Conservation (phyloP, 208 protist genomes). For the Zelonia costaricensis region DNA sequence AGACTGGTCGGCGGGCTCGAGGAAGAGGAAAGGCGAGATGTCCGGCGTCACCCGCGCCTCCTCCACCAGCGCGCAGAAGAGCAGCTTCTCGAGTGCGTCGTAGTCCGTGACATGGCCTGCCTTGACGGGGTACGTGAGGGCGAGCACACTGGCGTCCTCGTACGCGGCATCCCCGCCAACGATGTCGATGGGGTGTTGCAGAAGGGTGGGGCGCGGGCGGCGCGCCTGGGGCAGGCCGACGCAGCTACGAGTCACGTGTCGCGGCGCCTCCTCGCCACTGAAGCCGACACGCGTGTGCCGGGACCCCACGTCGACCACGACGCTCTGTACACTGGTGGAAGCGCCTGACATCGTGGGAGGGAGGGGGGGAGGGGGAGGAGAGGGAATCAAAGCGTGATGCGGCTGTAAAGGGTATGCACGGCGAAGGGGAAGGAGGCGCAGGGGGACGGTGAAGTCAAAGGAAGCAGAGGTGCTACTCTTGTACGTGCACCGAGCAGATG, state of each 20-base stretch:
- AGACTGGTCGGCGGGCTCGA: constrained; percentile 97
- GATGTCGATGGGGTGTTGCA: constrained; percentile 64
- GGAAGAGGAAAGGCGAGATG: constrained; percentile 89
- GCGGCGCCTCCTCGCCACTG: constrained; percentile 95
- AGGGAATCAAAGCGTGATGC: too few species aligned
- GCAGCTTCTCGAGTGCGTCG: constrained; percentile 80
- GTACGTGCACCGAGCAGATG: constrained; percentile 8
- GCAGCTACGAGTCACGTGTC: constrained; percentile 85
- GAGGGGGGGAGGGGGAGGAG: too few species aligned
- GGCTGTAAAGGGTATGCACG: too few species aligned
- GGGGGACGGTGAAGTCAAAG: too few species aligned
- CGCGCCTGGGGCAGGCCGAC: constrained; percentile 73
- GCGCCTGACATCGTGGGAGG: background rate
- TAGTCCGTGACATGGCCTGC: constrained; percentile 75
- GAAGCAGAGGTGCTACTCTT: too few species aligned
- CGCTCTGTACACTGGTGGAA: constrained; percentile 24
- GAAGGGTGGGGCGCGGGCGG: constrained; percentile 54
- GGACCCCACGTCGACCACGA: constrained; percentile 97
- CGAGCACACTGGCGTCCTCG: constrained; percentile 55
- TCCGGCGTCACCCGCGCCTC: constrained; percentile 64
- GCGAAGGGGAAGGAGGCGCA: too few species aligned
- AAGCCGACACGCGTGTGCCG: constrained; percentile 94
- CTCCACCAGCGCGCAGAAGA: constrained; percentile 74
- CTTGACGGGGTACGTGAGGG: constrained; percentile 53
- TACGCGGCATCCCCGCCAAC: constrained; percentile 72